Percentiles rank a stretch among this genome's conserved stretches.
phyloP scores from a whole-genome alignment of 225 moss, liverwort and hornwort species.

The Pleurozium schreberi region DNA sequence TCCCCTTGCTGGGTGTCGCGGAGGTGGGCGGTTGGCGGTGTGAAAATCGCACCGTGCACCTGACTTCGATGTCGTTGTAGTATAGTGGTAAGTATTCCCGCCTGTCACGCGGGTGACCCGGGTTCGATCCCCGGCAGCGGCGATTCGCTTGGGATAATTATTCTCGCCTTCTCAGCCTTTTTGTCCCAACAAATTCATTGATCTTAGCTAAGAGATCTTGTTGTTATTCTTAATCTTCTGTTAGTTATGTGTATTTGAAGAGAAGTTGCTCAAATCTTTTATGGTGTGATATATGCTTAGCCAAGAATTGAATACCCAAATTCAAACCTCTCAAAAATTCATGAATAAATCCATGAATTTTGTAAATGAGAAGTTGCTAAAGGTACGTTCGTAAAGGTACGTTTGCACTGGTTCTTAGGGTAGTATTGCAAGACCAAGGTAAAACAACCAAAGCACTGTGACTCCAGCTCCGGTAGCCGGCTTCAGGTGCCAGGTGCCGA shows the following conservation, averaged over 20 bases:
- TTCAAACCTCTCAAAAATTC: neutral
- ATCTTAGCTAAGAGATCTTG: too few relatives aligned
- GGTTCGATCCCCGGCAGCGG: slow-evolving; percentile 91
- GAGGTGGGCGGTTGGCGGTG: accelerated
- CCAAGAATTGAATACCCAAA: neutral
- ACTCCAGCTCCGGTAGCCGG: too few relatives aligned
- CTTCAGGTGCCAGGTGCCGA: too few relatives aligned
- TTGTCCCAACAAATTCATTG: neutral
- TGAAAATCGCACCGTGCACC: accelerated
- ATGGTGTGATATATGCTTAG: neutral
- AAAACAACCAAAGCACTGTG: too few relatives aligned
- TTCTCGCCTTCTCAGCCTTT: neutral
- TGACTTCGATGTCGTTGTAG: neutral
- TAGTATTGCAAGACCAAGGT: too few relatives aligned
- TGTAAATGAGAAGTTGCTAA: neutral
- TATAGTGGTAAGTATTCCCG: slow-evolving; percentile 73
- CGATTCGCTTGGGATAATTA: accelerated
- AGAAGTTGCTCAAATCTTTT: neutral
- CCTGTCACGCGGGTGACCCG: slow-evolving; percentile 89
- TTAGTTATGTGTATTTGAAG: neutral
- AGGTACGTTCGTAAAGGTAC: too few relatives aligned
- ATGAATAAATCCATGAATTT: neutral
- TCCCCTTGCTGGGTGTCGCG: too few relatives aligned
- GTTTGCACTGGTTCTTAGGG: too few relatives aligned
- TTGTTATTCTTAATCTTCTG: neutral